Percentiles rank a stretch among this genome's conserved stretches.
Evolutionary conservation across 2,329 filamentous ascomycete species (phyloP).

Genomic region (Gremmenia infestans): DNA sequence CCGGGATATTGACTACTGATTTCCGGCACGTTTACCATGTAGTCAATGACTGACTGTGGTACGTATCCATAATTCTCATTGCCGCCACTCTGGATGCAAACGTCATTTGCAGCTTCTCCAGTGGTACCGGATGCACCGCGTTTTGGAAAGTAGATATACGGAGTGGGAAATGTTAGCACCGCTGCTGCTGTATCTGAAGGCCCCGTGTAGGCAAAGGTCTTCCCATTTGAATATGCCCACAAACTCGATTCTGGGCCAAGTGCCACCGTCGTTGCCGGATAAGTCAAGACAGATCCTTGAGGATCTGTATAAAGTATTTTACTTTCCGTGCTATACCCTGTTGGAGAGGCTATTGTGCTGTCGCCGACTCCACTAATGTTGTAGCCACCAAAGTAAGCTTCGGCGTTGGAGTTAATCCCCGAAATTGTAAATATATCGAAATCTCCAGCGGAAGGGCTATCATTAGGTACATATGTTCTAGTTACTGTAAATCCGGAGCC

Average conservation of each 20-base stretch:
- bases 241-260: too few relatives aligned
- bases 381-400: conserved; percentile 4
- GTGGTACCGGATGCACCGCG: background rate
- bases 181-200: background rate
- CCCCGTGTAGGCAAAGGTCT: background rate
- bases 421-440: conserved; percentile 1
- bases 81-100: background rate
- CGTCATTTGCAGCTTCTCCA: background rate
- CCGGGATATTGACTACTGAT: background rate
- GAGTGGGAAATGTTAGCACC: conserved; percentile 2
- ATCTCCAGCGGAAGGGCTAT: background rate
- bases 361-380: too few relatives aligned
- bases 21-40: background rate
- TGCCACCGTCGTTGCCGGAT: too few relatives aligned
- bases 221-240: too few relatives aligned
- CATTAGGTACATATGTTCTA: background rate
- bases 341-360: too few relatives aligned
- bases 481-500: conserved; percentile 1
- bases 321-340: too few relatives aligned
- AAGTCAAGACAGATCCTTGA: too few relatives aligned
- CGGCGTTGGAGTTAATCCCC: conserved; percentile 4
- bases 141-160: conserved; percentile 4
- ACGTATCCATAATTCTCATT: conserved; percentile 5
- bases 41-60: background rate
- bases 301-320: too few relatives aligned